Conservation (phyloP, 805 yeast species). For the Starmerella stellata region DNA sequence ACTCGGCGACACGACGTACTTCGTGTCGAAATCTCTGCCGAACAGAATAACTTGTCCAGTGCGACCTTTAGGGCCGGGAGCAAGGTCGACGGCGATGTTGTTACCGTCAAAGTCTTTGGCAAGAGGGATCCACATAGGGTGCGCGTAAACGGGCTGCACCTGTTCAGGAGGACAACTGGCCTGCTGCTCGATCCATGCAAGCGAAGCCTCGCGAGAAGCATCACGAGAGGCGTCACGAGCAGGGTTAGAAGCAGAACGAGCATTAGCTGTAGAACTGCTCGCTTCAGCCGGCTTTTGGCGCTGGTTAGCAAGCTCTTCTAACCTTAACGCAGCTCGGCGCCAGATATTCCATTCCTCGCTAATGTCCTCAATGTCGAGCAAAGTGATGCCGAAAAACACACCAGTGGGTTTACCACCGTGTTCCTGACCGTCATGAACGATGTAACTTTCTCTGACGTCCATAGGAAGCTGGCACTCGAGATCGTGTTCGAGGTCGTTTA, state of each 20-base stretch:
- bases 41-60: slow-evolving; percentile 86
- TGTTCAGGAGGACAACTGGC: slow-evolving; percentile 61
- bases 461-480: slow-evolving; percentile 55
- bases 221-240: background rate
- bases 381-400: slow-evolving; percentile 57
- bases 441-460: slow-evolving; percentile 62
- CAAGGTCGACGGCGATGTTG: slow-evolving; percentile 76
- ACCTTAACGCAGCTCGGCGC: slow-evolving; percentile 33
- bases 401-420: slow-evolving; percentile 59
- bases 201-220: background rate
- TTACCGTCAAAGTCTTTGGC: slow-evolving; percentile 80
- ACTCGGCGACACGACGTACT: slow-evolving; percentile 65
- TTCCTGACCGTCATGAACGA: slow-evolving; percentile 83
- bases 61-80: slow-evolving; percentile 59
- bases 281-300: slow-evolving; percentile 2
- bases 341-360: slow-evolving; percentile 68
- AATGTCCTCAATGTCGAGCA: slow-evolving; percentile 65
- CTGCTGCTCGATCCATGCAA: slow-evolving; percentile 31
- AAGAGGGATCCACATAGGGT: slow-evolving; percentile 80
- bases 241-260: slow-evolving; percentile 1
- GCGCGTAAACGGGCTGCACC: slow-evolving; percentile 64
- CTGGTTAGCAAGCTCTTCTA: slow-evolving; percentile 14
- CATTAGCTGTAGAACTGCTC: slow-evolving; percentile 1
- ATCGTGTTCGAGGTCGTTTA: slow-evolving; percentile 69
- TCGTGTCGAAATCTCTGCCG: slow-evolving; percentile 87